A percentile compares a stretch with the other conserved stretches of the same genome.
These are phyloP conservation scores for Fusarium austroafricanum DNA, from an alignment of 2,329 filamentous ascomycete genomes.

Conservation along the genomic window DNA sequence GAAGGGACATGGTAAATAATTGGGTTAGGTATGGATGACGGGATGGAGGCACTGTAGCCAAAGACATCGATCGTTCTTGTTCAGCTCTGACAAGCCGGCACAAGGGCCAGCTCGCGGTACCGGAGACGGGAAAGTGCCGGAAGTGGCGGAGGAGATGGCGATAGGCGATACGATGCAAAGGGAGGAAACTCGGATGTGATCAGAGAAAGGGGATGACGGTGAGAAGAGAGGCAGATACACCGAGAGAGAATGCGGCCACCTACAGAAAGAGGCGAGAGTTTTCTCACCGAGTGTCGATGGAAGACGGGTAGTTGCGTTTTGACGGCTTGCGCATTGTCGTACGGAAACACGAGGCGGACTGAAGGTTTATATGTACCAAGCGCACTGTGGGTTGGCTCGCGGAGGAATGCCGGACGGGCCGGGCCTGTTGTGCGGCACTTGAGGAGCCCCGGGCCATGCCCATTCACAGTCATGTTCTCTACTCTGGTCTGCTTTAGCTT, in stretches of 20 bases:
- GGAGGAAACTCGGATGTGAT: neutral
- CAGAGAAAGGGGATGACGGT: constrained; percentile 7
- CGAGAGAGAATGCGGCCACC: constrained; percentile 22
- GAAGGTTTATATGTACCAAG: constrained; percentile 35
- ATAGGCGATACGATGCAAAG: constrained; percentile 6
- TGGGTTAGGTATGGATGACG: neutral
- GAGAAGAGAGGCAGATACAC: constrained; percentile 2
- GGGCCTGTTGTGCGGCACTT: constrained; percentile 31
- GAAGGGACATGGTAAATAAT: neutral
- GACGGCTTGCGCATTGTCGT: constrained; percentile 21
- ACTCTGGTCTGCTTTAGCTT: too few relatives aligned
- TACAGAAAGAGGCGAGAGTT: constrained; percentile 34
- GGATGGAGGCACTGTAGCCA: constrained; percentile 17
- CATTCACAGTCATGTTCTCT: neutral
- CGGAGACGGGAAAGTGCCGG: neutral
- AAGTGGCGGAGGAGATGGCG: neutral
- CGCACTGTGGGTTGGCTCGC: constrained; percentile 8
- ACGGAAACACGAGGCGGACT: constrained; percentile 23
- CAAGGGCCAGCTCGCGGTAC: constrained; percentile 5
- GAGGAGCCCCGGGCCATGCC: neutral
- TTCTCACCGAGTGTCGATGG: constrained; percentile 33
- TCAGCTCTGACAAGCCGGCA: constrained; percentile 8
- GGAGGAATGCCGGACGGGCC: constrained; percentile 34
- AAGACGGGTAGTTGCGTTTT: constrained; percentile 29
- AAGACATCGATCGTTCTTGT: constrained; percentile 28